Base-by-base conservation (phyloP, 768 basidiomycete genomes). In the Leucogyrophana mollusca region DNA sequence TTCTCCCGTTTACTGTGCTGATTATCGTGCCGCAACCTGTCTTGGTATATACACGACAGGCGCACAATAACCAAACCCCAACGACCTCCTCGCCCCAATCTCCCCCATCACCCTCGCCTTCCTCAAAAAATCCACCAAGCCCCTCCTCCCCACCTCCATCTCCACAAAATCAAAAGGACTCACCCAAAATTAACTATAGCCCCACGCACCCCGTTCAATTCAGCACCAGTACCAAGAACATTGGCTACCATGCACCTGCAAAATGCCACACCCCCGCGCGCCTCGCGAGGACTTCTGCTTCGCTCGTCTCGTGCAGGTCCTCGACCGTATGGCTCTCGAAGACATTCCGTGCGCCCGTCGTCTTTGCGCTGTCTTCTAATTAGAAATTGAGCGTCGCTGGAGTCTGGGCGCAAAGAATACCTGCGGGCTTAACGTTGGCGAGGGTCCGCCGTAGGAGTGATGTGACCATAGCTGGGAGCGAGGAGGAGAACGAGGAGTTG, bases 101-200 rank as follows among this genome's bases (percentile, higher is more conserved):
- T n/a, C n/a, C 6, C 13, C 27, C 7, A 30, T 6, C 27, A 73
- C 78, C 20, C 71, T 91, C 3, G 73, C 77, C 34, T 76, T 83
- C 2, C 77, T 93, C 23, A 82, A 85, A 61, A 84, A 82, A 55
- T 78, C 84, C 1, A 80, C 83, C 1, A 90, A 87, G 61, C 67
- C 76, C 11, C 73, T 91, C 13, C 7, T 30, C 7, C 6, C 6
- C 27, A 7, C 27, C 27, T 30, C 27, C 7, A 7, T 13, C 27
- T 7, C n/a, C n/a, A n/a, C n/a, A n/a, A 72, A 72, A 2, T 74
- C 77, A 0, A 73, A 73, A 38, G 78, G 75, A 47, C 62, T 65
- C 27, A 85, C 87, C 90, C 94, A 64, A 96, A 96, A 76, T 97
- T 97, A 56, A 97, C 94, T 93, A 55, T 20, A 52, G n/a, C n/a